phyloP scores from a whole-genome alignment of 345 rosid genomes.

The Odontarrhena argentea region DNA sequence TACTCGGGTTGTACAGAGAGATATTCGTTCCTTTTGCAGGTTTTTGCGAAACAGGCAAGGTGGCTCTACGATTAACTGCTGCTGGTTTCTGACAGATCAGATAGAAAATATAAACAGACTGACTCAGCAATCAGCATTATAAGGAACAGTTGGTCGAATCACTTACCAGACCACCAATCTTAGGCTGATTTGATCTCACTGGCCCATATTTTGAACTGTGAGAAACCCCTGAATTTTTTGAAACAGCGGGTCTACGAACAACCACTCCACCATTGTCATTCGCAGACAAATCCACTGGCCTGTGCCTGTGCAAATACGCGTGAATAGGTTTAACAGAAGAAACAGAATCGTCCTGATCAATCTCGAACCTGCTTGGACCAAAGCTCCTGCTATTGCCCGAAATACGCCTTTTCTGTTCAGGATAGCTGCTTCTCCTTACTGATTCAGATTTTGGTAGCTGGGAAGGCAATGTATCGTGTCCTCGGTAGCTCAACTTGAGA shows the following conservation, averaged over 20 bases:
- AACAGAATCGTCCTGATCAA: constrained; percentile 76
- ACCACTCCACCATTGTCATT: constrained; percentile 60
- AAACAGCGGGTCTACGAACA: constrained; percentile 45
- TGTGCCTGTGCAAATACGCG: constrained; percentile 40
- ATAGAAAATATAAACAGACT: constrained; percentile 17
- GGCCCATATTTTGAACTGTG: constrained; percentile 49
- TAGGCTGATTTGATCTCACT: constrained; percentile 47
- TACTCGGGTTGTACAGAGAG: constrained; percentile 44
- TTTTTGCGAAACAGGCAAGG: constrained; percentile 64
- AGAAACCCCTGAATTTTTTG: constrained; percentile 43
- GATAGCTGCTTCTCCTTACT: constrained; percentile 59
- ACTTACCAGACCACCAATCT: constrained; percentile 58
- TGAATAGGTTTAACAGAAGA: constrained; percentile 54
- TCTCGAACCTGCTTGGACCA: constrained; percentile 77
- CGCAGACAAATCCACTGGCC: constrained; percentile 53
- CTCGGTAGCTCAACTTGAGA: constrained; percentile 69
- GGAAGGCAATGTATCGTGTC: constrained; percentile 58
- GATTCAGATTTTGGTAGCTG: constrained; percentile 64
- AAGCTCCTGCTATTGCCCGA: constrained; percentile 64
- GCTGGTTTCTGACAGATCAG: constrained; percentile 37
- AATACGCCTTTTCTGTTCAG: constrained; percentile 53
- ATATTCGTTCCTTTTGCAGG: constrained; percentile 41
- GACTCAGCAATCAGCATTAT: constrained; percentile 25
- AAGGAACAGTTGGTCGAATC: constrained; percentile 1
- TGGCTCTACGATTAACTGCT: constrained; percentile 67